Percentiles rank a stretch among this genome's conserved stretches.
Evolutionary conservation across 176 grass and related monocot species (phyloP).

Genomic region (Echinochloa phyllopogon): DNA sequence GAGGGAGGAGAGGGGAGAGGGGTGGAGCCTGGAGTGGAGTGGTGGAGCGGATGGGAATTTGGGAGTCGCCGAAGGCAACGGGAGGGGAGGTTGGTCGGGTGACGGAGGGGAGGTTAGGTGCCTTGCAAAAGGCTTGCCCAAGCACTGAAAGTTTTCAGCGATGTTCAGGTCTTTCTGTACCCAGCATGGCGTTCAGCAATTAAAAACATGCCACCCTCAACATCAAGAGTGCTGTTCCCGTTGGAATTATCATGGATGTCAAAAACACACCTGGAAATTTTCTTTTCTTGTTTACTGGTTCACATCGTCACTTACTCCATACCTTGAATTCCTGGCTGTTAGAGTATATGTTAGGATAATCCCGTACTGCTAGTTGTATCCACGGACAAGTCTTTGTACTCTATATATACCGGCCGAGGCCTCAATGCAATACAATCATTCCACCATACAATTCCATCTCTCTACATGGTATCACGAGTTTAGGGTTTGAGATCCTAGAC

Average conservation of each 20-base stretch:
- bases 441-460: too few species aligned
- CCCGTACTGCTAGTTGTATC: too few species aligned
- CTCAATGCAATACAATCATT: too few species aligned
- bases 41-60: slow-evolving; percentile 38
- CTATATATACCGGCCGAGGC: too few species aligned
- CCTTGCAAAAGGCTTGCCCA: too few species aligned
- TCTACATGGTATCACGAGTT: too few species aligned
- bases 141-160: background rate
- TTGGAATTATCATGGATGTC: background rate
- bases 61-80: slow-evolving; percentile 13
- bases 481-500: too few species aligned
- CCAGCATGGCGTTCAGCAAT: background rate
- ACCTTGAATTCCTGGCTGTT: slow-evolving; percentile 43
- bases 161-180: background rate
- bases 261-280: background rate
- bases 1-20: background rate
- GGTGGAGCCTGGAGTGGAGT: background rate
- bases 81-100: background rate
- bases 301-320: slow-evolving; percentile 18
- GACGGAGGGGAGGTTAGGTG: too few species aligned
- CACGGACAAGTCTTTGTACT: too few species aligned
- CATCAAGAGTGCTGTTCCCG: background rate
- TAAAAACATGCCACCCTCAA: background rate
- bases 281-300: slow-evolving; percentile 17
- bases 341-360: too few species aligned